These are phyloP conservation scores for Curvularia sp. DNA, from an alignment of 2,329 filamentous ascomycete genomes.

Conservation along the genomic window DNA sequence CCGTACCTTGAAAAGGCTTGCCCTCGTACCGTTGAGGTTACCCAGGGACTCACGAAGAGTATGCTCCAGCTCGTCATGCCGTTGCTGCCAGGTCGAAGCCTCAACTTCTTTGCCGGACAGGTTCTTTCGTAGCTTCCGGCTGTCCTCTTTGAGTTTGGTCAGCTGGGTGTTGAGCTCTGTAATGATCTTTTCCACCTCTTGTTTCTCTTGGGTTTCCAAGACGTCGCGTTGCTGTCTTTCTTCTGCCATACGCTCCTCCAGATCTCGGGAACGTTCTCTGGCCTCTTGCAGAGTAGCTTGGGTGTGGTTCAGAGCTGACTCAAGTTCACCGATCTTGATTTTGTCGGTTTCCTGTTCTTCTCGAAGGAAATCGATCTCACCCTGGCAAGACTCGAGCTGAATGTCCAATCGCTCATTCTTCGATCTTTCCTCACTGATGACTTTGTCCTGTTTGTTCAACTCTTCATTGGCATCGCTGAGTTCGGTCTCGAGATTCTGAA, in stretches of 20 bases:
- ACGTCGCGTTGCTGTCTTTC: constrained; percentile 88
- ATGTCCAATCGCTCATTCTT: constrained; percentile 89
- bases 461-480: constrained; percentile 84
- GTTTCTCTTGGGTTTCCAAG: constrained; percentile 86
- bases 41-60: constrained; percentile 86
- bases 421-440: constrained; percentile 81
- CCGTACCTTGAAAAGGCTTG: constrained; percentile 77
- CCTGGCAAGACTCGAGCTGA: constrained; percentile 89
- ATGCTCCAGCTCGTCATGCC: constrained; percentile 86
- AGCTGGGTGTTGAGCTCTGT: constrained; percentile 90
- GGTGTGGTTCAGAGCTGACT: constrained; percentile 79
- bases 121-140: constrained; percentile 79
- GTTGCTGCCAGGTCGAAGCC: constrained; percentile 88
- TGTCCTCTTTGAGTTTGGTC: constrained; percentile 83
- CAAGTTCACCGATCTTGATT: constrained; percentile 94
- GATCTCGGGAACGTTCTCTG: constrained; percentile 67
- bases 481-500: constrained; percentile 83
- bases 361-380: constrained; percentile 91
- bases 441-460: constrained; percentile 82
- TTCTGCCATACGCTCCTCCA: constrained; percentile 71
- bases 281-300: constrained; percentile 84
- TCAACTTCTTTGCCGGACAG: constrained; percentile 86
- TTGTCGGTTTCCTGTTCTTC: constrained; percentile 98
- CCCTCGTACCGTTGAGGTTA: constrained; percentile 84
- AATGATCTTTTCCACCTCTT: constrained; percentile 91